A percentile compares a stretch with the other conserved stretches of the same genome.
These are phyloP conservation scores for Heritiera littoralis DNA, from an alignment of 345 rosid species.

Conservation along the genomic window DNA sequence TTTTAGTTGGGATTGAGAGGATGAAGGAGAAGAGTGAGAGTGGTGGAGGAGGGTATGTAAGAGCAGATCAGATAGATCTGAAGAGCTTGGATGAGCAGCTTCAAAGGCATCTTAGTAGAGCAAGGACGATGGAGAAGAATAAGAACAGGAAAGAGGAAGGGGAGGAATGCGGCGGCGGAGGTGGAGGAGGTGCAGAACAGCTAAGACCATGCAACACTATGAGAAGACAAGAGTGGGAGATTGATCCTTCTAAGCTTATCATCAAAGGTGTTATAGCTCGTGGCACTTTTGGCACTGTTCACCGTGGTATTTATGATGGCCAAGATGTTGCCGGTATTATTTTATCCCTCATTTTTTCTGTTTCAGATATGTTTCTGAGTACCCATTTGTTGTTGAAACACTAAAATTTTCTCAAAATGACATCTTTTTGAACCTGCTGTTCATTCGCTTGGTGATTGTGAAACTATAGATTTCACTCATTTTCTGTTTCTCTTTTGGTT, in stretches of 20 bases:
- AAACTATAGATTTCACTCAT: neutral
- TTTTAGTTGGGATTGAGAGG: constrained; percentile 13
- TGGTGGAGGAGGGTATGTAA: constrained; percentile 76
- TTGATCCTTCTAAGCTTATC: constrained; percentile 89
- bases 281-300: constrained; percentile 95
- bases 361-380: neutral
- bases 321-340: constrained; percentile 88
- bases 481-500: constrained; percentile 1
- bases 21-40: constrained; percentile 67
- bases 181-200: neutral
- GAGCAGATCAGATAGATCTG: constrained; percentile 98
- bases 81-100: constrained; percentile 94
- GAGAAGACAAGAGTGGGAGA: constrained; percentile 90
- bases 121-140: constrained; percentile 85
- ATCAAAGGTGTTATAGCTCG: constrained; percentile 83
- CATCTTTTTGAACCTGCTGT: neutral
- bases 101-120: constrained; percentile 81
- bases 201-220: constrained; percentile 20
- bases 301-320: constrained; percentile 89
- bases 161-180: constrained; percentile 29
- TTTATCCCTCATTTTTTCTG: neutral
- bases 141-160: constrained; percentile 44
- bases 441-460: neutral
- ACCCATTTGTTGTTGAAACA: too few relatives aligned
- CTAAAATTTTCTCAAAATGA: constrained; percentile 14